Conservation (phyloP, 2,329 filamentous ascomycete genomes). For the Hypoxylon sp. region DNA sequence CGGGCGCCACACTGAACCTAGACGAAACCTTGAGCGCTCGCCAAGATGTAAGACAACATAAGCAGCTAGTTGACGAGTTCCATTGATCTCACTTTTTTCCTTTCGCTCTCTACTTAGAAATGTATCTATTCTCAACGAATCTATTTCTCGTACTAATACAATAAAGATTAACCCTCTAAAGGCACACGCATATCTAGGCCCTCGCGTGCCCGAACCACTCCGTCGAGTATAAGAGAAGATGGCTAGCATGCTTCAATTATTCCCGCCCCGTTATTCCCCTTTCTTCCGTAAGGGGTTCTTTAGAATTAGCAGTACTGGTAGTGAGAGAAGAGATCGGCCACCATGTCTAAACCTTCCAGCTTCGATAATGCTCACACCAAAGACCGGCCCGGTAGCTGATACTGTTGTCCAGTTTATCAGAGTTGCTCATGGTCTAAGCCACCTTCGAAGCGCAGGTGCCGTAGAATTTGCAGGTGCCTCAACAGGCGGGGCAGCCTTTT, state of each 20-base stretch:
- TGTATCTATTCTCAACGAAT: background rate
- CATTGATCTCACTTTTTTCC: background rate
- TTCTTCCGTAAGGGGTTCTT: background rate
- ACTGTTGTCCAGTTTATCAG: background rate
- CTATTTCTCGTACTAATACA: constrained; percentile 7
- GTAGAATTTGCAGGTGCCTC: constrained; percentile 28
- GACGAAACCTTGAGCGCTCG: background rate
- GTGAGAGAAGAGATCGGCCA: background rate
- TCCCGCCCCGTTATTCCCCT: constrained; percentile 17
- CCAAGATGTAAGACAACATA: background rate
- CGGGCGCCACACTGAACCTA: background rate
- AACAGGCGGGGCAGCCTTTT: background rate
- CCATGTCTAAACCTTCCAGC: no score
- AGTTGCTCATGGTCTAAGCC: background rate
- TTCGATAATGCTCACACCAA: no score
- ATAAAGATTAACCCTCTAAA: constrained; percentile 13
- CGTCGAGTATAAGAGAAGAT: constrained; percentile 20
- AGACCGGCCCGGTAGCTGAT: background rate
- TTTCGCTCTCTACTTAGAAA: background rate
- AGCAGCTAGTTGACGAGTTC: no score
- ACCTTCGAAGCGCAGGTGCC: constrained; percentile 15
- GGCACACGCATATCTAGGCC: constrained; percentile 21
- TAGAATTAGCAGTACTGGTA: background rate
- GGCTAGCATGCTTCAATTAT: constrained; percentile 26
- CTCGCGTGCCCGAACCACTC: background rate